A percentile compares a stretch with the other conserved stretches of the same genome.
Evolutionary conservation across 164 flowering plant species (phyloP).

Genomic region (Sextonia rubra): DNA sequence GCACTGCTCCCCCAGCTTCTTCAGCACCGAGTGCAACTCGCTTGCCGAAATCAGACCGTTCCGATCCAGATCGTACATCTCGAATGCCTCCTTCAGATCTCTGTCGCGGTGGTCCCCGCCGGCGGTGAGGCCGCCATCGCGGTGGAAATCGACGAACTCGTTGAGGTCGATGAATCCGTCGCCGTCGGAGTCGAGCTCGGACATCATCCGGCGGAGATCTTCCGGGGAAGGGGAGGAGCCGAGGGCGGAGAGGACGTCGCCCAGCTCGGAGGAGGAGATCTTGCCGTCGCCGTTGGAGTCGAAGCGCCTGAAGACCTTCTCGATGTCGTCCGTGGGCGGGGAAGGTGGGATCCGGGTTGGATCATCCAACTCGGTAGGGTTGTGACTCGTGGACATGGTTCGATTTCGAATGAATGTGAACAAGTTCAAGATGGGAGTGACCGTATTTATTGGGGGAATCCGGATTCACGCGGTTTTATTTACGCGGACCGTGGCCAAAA

Average conservation of each 20-base stretch:
- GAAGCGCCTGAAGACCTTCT: conserved; percentile 20
- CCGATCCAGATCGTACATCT: conserved; percentile 16
- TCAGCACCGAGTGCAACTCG: conserved; percentile 19
- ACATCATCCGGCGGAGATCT: conserved; percentile 21
- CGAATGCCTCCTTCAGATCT: conserved; percentile 17
- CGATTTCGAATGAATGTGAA: too few relatives aligned
- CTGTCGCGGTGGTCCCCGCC: background rate
- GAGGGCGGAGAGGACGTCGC: conserved; percentile 15
- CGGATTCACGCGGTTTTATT: too few relatives aligned
- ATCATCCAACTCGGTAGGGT: too few relatives aligned
- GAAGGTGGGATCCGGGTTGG: background rate
- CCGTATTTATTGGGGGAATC: too few relatives aligned
- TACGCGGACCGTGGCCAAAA: too few relatives aligned
- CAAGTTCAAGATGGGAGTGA: too few relatives aligned
- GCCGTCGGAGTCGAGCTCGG: conserved; percentile 22
- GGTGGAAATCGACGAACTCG: conserved; percentile 21
- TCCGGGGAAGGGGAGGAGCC: conserved; percentile 14
- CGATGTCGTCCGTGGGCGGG: conserved; percentile 8
- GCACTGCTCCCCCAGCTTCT: conserved; percentile 18
- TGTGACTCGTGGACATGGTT: too few relatives aligned
- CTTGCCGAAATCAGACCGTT: conserved; percentile 16
- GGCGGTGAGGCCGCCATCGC: background rate
- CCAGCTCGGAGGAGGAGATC: conserved; percentile 20
- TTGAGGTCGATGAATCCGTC: conserved; percentile 26
- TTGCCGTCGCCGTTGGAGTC: conserved; percentile 27